Conservation (phyloP, 129 eudicot genomes). For the Flaveria ramosissima region DNA sequence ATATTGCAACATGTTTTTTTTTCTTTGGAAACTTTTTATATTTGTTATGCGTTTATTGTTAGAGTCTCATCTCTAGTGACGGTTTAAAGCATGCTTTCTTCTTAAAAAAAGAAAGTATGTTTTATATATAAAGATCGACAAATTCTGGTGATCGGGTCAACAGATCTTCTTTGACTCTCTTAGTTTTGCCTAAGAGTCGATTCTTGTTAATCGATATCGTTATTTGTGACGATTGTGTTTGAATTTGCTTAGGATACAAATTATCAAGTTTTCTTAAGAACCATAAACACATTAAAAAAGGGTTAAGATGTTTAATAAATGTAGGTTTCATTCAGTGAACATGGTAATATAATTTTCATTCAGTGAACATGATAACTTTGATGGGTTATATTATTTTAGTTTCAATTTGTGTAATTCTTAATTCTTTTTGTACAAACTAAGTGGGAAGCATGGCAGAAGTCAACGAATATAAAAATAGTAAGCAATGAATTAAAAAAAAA, state of each 20-base stretch:
- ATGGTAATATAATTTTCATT: neutral
- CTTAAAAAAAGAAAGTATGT: too few species aligned
- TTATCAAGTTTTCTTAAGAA: neutral
- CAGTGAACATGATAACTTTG: slow-evolving; percentile 2
- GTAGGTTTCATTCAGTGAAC: neutral
- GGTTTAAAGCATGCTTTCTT: too few species aligned
- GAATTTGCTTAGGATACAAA: neutral
- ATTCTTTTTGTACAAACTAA: slow-evolving; percentile 12
- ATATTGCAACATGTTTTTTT: slow-evolving; percentile 7
- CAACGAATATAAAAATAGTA: slow-evolving; percentile 20
- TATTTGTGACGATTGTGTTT: neutral
- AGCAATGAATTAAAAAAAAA: neutral
- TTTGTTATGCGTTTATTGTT: neutral
- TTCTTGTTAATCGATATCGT: too few species aligned
- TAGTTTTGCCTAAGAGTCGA: too few species aligned
- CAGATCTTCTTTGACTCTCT: too few species aligned
- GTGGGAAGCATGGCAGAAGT: slow-evolving; percentile 31
- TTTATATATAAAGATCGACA: too few species aligned
- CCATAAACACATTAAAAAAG: neutral
- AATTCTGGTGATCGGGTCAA: too few species aligned
- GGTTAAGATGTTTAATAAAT: neutral
- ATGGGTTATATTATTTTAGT: neutral
- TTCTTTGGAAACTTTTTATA: neutral
- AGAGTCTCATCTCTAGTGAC: too few species aligned
- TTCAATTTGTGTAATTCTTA: neutral